Percentiles rank a stretch among this genome's conserved stretches.
These are phyloP conservation scores for Lentinula sp. DNA, from an alignment of 768 basidiomycete species.

Conservation along the genomic window DNA sequence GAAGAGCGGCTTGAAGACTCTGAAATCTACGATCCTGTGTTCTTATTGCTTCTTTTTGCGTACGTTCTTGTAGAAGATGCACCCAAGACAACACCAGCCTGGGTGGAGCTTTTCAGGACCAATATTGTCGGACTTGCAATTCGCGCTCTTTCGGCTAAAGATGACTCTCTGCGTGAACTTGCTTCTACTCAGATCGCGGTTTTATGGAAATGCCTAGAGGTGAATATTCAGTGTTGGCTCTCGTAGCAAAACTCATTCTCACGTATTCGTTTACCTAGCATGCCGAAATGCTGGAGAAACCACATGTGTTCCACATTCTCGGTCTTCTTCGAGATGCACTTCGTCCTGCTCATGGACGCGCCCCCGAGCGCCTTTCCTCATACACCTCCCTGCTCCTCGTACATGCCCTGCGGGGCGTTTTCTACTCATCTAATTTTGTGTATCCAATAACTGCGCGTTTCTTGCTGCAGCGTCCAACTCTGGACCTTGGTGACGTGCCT, in stretches of 20 bases:
- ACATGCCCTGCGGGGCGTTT: conserved; percentile 76
- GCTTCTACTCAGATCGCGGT: conserved; percentile 57
- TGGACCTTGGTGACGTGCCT: conserved; percentile 82
- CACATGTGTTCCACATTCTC: conserved; percentile 69
- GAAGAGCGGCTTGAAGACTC: conserved; percentile 21
- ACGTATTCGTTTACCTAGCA: conserved; percentile 22
- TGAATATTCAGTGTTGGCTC: conserved; percentile 23
- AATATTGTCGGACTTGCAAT: conserved; percentile 74
- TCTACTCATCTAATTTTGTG: conserved; percentile 83
- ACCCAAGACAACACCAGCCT: conserved; percentile 58
- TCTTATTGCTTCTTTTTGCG: conserved; percentile 62
- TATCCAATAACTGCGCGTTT: conserved; percentile 86
- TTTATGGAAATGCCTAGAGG: conserved; percentile 59
- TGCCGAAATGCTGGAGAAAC: conserved; percentile 72
- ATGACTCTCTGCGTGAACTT: conserved; percentile 50
- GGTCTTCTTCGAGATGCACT: conserved; percentile 56
- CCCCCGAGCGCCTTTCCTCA: conserved; percentile 59
- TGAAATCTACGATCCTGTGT: conserved; percentile 74
- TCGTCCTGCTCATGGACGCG: conserved; percentile 30
- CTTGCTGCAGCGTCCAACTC: conserved; percentile 79
- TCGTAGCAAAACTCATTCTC: not conserved
- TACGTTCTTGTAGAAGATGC: conserved; percentile 56
- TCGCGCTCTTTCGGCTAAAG: conserved; percentile 64
- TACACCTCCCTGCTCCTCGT: conserved; percentile 77
- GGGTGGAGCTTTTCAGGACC: conserved; percentile 83